Conservation (phyloP, 179 eudicot species). For the Corrigiola litoralis region DNA sequence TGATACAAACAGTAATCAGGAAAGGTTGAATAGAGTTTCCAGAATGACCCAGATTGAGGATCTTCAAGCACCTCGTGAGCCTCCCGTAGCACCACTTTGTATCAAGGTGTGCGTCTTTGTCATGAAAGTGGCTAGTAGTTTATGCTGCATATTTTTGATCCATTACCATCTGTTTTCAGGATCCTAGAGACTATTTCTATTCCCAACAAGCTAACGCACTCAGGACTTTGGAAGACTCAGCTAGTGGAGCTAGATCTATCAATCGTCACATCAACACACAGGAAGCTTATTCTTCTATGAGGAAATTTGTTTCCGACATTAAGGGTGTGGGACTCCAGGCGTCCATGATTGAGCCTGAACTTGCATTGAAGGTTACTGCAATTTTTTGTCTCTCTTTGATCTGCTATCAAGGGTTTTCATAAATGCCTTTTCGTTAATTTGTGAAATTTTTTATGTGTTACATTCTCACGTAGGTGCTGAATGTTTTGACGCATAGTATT, state of each 20-base stretch:
- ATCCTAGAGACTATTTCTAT: constrained; percentile 93
- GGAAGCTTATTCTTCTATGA: constrained; percentile 63
- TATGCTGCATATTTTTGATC: constrained; percentile 11
- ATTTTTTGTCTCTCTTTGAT: constrained; percentile 4
- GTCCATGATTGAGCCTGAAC: constrained; percentile 64
- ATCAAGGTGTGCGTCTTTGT: constrained; percentile 57
- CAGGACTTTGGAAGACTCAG: constrained; percentile 55
- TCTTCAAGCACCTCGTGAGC: constrained; percentile 86
- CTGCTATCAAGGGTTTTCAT: neutral
- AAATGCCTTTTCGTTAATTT: neutral
- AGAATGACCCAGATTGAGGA: constrained; percentile 89
- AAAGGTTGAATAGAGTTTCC: constrained; percentile 50
- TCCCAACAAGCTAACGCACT: constrained; percentile 93
- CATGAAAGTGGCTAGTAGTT: constrained; percentile 10
- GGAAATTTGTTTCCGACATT: constrained; percentile 47
- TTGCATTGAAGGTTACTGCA: constrained; percentile 66
- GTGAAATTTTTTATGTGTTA: constrained; percentile 12
- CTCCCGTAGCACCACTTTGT: constrained; percentile 81
- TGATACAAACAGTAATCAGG: constrained; percentile 41
- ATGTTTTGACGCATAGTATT: constrained; percentile 66
- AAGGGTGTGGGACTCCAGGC: constrained; percentile 51
- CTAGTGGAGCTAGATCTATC: constrained; percentile 39
- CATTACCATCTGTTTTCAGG: constrained; percentile 39
- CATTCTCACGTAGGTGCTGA: constrained; percentile 48
- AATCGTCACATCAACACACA: constrained; percentile 45